phyloP scores from a whole-genome alignment of 306 rosid species.

The Castanea crenata region DNA sequence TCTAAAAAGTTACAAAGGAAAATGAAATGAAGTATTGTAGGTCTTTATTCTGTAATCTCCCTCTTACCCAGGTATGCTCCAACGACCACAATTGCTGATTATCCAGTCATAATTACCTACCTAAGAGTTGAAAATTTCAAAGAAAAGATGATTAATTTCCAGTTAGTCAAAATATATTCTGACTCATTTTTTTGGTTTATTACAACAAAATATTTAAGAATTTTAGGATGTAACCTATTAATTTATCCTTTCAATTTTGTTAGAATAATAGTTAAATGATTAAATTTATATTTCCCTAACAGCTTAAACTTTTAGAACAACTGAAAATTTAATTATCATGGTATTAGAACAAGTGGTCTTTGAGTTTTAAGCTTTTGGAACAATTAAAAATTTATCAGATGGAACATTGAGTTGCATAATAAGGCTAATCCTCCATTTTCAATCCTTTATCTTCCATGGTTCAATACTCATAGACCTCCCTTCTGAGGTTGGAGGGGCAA shows the following conservation, averaged over 20 bases:
- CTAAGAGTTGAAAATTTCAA: constrained; percentile 43
- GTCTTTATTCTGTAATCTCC: constrained; percentile 9
- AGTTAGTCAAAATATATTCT: neutral
- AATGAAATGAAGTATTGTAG: neutral
- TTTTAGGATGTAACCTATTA: neutral
- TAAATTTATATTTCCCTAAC: too few species aligned
- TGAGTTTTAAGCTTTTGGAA: too few species aligned
- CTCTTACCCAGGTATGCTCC: constrained; percentile 85
- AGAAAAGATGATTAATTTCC: constrained; percentile 3
- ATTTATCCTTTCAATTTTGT: neutral
- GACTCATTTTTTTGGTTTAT: neutral
- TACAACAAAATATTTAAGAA: neutral
- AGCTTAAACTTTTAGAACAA: too few species aligned
- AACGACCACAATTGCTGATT: constrained; percentile 64
- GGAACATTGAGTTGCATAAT: too few species aligned
- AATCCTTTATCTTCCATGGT: too few species aligned
- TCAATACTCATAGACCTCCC: too few species aligned
- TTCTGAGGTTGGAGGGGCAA: too few species aligned
- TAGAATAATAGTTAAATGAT: too few species aligned
- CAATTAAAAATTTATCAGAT: too few species aligned
- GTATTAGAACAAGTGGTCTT: too few species aligned
- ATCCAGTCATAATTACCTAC: constrained; percentile 59
- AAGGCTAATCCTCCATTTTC: too few species aligned
- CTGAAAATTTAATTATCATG: too few species aligned
- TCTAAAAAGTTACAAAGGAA: neutral